A percentile compares a stretch with the other conserved stretches of the same genome.
Conservation (phyloP, 257 asterid species). For the Solanum virginianum region DNA sequence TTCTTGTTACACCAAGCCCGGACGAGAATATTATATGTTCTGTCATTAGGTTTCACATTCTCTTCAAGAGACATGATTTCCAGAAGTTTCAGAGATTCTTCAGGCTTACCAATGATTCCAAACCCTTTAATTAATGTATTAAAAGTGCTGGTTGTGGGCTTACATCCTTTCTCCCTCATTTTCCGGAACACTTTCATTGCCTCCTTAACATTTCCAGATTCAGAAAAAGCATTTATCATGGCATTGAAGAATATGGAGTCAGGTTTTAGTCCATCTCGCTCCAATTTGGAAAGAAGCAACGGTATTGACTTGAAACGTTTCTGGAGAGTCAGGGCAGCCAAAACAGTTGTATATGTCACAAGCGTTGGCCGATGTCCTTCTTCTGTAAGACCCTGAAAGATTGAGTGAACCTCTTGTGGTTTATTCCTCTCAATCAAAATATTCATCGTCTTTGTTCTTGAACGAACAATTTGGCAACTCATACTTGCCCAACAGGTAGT, state of each 20-base stretch:
- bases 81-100: slow-evolving; percentile 61
- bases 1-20: slow-evolving; percentile 80
- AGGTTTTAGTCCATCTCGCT: slow-evolving; percentile 61
- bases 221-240: slow-evolving; percentile 88
- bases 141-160: slow-evolving; percentile 70
- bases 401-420: slow-evolving; percentile 58
- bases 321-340: slow-evolving; percentile 72
- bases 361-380: slow-evolving; percentile 92
- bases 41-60: slow-evolving; percentile 57
- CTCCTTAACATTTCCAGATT: slow-evolving; percentile 74
- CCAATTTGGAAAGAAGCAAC: slow-evolving; percentile 58
- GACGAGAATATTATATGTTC: slow-evolving; percentile 80
- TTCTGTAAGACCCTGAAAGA: slow-evolving; percentile 52
- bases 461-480: slow-evolving; percentile 63
- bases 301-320: slow-evolving; percentile 73
- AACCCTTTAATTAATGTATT: slow-evolving; percentile 82
- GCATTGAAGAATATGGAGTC: slow-evolving; percentile 94
- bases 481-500: slow-evolving; percentile 33
- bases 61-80: slow-evolving; percentile 48
- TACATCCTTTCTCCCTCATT: slow-evolving; percentile 79
- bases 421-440: slow-evolving; percentile 48
- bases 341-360: slow-evolving; percentile 71
- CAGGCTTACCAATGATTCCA: slow-evolving; percentile 78
- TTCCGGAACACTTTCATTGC: slow-evolving; percentile 59
- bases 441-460: slow-evolving; percentile 85